These are phyloP conservation scores for Diaporthe longicolla DNA, from an alignment of 2,329 filamentous ascomycete genomes.

Conservation along the genomic window DNA sequence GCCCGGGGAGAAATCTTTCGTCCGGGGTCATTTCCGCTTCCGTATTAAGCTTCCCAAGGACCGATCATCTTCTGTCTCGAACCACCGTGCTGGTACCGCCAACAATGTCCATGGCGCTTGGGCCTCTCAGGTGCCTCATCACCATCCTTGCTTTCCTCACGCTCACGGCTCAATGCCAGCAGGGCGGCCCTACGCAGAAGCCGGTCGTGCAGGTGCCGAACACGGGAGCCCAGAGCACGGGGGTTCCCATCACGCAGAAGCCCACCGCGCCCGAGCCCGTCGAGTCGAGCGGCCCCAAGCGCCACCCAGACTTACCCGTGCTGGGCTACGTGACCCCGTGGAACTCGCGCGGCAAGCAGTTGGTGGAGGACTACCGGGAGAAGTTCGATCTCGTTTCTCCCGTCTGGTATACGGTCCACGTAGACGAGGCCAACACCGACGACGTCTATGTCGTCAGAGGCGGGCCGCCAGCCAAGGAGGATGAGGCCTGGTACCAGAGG, in stretches of 20 bases:
- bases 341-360: conserved; percentile 45
- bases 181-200: conserved; percentile 31
- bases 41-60: conserved; percentile 5
- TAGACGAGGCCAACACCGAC: conserved; percentile 31
- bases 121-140: not conserved
- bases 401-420: conserved; percentile 46
- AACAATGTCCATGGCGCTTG: conserved; percentile 22
- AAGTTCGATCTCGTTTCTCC: conserved; percentile 46
- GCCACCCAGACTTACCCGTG: conserved; percentile 40
- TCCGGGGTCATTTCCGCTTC: not conserved
- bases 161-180: conserved; percentile 6
- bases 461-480: conserved; percentile 42
- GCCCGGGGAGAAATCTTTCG: not conserved
- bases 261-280: conserved; percentile 23
- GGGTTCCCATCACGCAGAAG: conserved; percentile 14
- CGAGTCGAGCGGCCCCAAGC: conserved; percentile 11
- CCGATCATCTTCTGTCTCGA: not conserved
- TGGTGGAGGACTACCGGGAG: conserved; percentile 44
- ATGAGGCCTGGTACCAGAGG: conserved; percentile 40
- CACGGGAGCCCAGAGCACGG: conserved; percentile 7
- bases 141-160: conserved; percentile 28
- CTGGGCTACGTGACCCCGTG: conserved; percentile 47
- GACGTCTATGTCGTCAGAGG: conserved; percentile 43
- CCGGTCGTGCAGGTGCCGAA: conserved; percentile 31
- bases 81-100: not conserved